A percentile compares a stretch with the other conserved stretches of the same genome.
phyloP scores from a whole-genome alignment of 768 basidiomycete species.

The Glaciozyma antarctica region DNA sequence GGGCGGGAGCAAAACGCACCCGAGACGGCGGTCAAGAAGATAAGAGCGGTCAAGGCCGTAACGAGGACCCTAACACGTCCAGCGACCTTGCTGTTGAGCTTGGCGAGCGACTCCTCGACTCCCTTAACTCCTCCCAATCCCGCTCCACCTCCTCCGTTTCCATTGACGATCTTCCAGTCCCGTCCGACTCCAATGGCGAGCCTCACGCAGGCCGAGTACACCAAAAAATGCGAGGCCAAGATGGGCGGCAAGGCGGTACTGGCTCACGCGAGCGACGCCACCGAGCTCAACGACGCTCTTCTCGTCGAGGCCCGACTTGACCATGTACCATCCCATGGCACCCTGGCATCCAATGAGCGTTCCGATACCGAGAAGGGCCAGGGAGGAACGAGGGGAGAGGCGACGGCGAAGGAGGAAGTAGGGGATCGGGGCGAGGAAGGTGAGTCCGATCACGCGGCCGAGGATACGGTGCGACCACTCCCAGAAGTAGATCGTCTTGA shows the following conservation, averaged over 20 bases:
- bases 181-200: constrained; percentile 63
- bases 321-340: constrained; percentile 97
- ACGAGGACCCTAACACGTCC: constrained; percentile 53
- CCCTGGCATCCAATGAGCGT: constrained; percentile 84
- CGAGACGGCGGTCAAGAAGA: constrained; percentile 84
- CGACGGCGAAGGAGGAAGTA: constrained; percentile 44
- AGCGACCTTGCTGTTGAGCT: constrained; percentile 52
- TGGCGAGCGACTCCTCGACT: constrained; percentile 43
- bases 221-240: constrained; percentile 80
- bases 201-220: constrained; percentile 89
- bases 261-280: constrained; percentile 86
- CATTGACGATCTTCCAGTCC: constrained; percentile 61
- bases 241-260: constrained; percentile 92
- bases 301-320: constrained; percentile 85
- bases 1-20: constrained; percentile 46
- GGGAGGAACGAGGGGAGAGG: constrained; percentile 55
- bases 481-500: constrained; percentile 96
- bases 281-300: constrained; percentile 68
- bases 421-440: constrained; percentile 52
- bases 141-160: constrained; percentile 8
- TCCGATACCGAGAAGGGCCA: constrained; percentile 62
- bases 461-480: constrained; percentile 94
- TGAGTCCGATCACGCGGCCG: constrained; percentile 72
- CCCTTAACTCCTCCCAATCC: constrained; percentile 11
- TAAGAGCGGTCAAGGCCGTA: constrained; percentile 60